Base-by-base conservation (phyloP, 1,284 basidiomycete genomes). In the Mycocalia duriaeana region DNA sequence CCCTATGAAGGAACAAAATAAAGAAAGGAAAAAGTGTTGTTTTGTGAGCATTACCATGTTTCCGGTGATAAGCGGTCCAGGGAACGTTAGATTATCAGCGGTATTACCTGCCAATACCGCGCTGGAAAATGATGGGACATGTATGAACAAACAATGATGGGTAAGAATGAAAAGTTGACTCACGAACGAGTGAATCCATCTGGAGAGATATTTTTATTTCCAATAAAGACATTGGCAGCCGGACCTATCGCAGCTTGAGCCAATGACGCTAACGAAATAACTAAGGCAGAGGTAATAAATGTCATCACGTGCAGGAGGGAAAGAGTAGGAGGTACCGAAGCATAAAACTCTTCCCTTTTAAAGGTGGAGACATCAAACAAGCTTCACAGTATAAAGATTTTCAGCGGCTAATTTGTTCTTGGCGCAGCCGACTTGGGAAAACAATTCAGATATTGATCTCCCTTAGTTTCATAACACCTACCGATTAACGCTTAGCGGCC, bases 151-250 rank as follows among this genome's bases (percentile, higher is more conserved):
- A 14, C 14, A 4, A 14, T 22, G 23, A 13, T 23, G 13, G 19
- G 18, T 8, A n/a, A 8, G 11, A 25, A 41, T n/a, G 3, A 7
- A 5, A n/a, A 35, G 13, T 13, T 23, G 19, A 49, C 55, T 16
- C 45, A 56, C 55, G 53, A 50, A 45, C 23, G 60, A 64, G 53
- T 51, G 42, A 25, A 63, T 56, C 23, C 65, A 50, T 56, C 55
- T 6, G 53, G 53, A 25, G 35, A 23, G 1, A 56, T 53, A 14
- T 43, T 26, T 14, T 48, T 43, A 36, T 56, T 56, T n/a, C 23
- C 47, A 20, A 56, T 42, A 16, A 28, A 24, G 13, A 52, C 5
- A 19, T 50, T 42, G 9, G 49, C 41, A 25, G 24, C 26, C 7
- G 49, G 52, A 6, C 49, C 49, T 23, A 51, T 50, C 4, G 31